Base-by-base conservation (phyloP, 306 rosid species). In the Quercus dentata region DNA sequence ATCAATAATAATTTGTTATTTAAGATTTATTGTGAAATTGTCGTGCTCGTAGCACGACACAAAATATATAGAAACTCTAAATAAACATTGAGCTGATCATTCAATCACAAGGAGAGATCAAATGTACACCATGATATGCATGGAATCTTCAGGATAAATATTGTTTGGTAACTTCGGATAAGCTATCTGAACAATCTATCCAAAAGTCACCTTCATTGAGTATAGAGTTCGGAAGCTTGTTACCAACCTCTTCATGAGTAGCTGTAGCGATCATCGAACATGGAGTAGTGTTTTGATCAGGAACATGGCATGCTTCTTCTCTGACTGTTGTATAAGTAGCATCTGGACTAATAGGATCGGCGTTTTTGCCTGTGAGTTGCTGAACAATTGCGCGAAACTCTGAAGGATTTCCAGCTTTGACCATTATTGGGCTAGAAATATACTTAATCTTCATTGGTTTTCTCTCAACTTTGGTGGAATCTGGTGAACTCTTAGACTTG, bases 1-100 rank as follows among this genome's bases (percentile, higher is more conserved):
- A 41, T 8, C 3, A 8, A 41, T 56, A 5, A 56, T 56, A 56
- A 56, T 0, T 56, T 41, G 2, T 12, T 8, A 38, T 0, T 0
- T 7, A 41, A 41, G 11, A 41, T 38, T 38, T 38, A 7, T 38
- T 38, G 3, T 38, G 11, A 38, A 38, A 38, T 38, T 38, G 11
- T 7, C 0, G 0, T 2, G 10, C 46, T 2, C 0, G 11, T 2
- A 2, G 11, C 3, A 8, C 3, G 2, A 2, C 46, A 8, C 46
- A 0, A 41, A 8, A 2, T 8, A 8, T 8, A 41, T 41, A 56
- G 11, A 56, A 56, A 56, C 59, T 18, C 59, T 56, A 56, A 56
- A 56, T 56, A 56, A 19, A 56, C 21, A 56, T 56, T 6, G 59
- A 56, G 20, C 59, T 18, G n/a, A 5, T 19, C n/a, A 56, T 56